phyloP scores from a whole-genome alignment of 2,329 filamentous ascomycete species.

The Aspergillus carbonarius region DNA sequence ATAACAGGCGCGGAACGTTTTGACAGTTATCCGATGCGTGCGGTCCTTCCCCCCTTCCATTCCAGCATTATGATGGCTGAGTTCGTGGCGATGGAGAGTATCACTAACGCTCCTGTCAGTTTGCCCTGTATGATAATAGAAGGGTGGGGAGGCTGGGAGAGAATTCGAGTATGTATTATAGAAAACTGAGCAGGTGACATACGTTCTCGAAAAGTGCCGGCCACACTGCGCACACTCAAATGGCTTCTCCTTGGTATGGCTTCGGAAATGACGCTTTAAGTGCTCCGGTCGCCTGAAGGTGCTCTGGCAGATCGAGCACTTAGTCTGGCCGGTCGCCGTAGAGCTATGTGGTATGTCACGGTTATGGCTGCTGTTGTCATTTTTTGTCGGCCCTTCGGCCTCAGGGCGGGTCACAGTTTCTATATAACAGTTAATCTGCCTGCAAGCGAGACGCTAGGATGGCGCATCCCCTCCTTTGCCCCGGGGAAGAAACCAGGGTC shows the following conservation, averaged over 20 bases:
- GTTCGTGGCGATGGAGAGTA: conserved; percentile 41
- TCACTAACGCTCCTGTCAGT: conserved; percentile 28
- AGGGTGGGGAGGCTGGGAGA: neutral
- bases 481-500: conserved; percentile 5
- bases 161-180: neutral
- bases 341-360: conserved; percentile 14
- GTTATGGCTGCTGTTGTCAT: conserved; percentile 11
- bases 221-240: conserved; percentile 42
- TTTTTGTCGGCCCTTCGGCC: conserved; percentile 11
- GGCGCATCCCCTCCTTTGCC: neutral
- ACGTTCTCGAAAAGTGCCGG: conserved; percentile 45
- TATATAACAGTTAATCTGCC: conserved; percentile 4
- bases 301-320: conserved; percentile 38
- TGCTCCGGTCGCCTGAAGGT: conserved; percentile 43
- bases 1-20: conserved; percentile 43
- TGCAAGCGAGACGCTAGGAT: neutral
- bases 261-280: conserved; percentile 43
- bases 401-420: conserved; percentile 20
- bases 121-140: neutral
- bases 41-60: conserved; percentile 35
- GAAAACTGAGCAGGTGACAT: conserved; percentile 17
- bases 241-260: conserved; percentile 42
- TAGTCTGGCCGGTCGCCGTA: conserved; percentile 22
- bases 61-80: conserved; percentile 40
- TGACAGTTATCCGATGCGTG: conserved; percentile 42